Conservation (phyloP, 257 asterid genomes). For the Pogostemon cablin region DNA sequence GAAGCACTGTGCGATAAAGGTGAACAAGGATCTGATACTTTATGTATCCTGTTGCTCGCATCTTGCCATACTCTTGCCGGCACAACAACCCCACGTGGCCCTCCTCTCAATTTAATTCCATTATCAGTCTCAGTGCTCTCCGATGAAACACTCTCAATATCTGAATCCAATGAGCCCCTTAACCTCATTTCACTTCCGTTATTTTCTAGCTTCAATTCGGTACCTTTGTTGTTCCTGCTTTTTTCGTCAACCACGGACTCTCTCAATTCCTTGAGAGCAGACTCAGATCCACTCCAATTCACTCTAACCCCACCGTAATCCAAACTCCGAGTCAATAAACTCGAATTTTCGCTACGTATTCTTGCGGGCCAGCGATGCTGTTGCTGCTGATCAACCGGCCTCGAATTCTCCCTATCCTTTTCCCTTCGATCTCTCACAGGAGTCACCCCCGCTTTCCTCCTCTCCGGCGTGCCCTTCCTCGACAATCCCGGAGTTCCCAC, state of each 20-base stretch:
- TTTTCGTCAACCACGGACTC: slow-evolving; percentile 44
- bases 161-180: slow-evolving; percentile 51
- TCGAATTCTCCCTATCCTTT: slow-evolving; percentile 53
- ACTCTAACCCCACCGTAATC: slow-evolving; percentile 57
- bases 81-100: slow-evolving; percentile 57
- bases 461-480: slow-evolving; percentile 79
- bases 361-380: slow-evolving; percentile 84
- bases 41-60: slow-evolving; percentile 39
- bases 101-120: slow-evolving; percentile 42
- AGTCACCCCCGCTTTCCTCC: slow-evolving; percentile 51
- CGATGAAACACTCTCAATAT: slow-evolving; percentile 64
- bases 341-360: slow-evolving; percentile 58
- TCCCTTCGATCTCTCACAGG: slow-evolving; percentile 57
- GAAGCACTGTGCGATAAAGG: slow-evolving; percentile 44
- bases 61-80: slow-evolving; percentile 70
- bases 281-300: slow-evolving; percentile 53
- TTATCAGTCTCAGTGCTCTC: slow-evolving; percentile 48
- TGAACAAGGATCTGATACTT: slow-evolving; percentile 51
- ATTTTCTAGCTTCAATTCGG: slow-evolving; percentile 35
- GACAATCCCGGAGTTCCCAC: slow-evolving; percentile 39
- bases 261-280: slow-evolving; percentile 40
- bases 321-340: slow-evolving; percentile 59
- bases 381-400: slow-evolving; percentile 59
- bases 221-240: slow-evolving; percentile 36
- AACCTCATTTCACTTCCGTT: slow-evolving; percentile 40